Conservation (phyloP, 306 rosid species). For the Spatholobus suberectus region DNA sequence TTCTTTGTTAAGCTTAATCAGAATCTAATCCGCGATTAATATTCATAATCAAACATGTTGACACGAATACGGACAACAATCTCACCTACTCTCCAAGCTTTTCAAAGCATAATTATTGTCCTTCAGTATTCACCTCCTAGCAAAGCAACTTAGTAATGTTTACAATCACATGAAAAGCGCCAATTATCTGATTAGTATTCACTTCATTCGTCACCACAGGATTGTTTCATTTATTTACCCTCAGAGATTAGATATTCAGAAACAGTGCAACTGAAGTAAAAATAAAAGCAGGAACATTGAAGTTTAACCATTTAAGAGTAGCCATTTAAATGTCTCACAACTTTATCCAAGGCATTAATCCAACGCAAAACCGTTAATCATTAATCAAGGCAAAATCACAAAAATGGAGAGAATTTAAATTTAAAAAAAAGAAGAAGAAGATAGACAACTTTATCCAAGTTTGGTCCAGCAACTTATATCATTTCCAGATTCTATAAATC, state of each 20-base stretch:
- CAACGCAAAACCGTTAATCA: background rate
- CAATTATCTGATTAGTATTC: background rate
- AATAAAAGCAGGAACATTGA: background rate
- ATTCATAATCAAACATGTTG: background rate
- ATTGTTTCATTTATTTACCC: background rate
- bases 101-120: constrained; percentile 34
- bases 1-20: background rate
- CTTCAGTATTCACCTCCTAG: background rate
- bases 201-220: background rate
- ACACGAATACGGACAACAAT: constrained; percentile 25
- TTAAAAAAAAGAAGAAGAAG: background rate
- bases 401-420: background rate
- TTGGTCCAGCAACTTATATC: background rate
- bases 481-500: constrained; percentile 27
- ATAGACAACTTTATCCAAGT: background rate
- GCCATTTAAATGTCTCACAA: background rate
- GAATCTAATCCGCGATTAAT: constrained; percentile 27
- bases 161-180: background rate
- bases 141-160: background rate
- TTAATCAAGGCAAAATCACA: background rate
- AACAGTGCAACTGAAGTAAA: background rate
- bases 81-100: constrained; percentile 32
- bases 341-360: background rate
- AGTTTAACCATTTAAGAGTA: background rate
- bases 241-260: background rate